Base-by-base conservation (phyloP, 2,329 filamentous ascomycete genomes). In the Colletotrichum paranaense region DNA sequence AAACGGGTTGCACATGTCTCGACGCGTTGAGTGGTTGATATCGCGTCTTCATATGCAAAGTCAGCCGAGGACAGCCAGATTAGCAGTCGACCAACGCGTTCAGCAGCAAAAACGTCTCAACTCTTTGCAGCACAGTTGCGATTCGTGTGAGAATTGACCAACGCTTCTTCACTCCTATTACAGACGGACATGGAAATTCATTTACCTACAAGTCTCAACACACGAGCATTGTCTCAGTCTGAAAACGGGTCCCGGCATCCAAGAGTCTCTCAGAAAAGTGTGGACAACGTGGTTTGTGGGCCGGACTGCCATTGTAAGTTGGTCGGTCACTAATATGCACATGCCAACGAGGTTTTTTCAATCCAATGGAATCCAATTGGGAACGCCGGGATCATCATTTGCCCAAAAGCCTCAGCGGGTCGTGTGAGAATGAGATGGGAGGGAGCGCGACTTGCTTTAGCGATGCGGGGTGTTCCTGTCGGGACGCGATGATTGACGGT, bases 381-480 rank as follows among this genome's bases (percentile, higher is more conserved):
- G 62, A 71, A 64, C 24, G 71, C 60, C 71, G 49, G 56, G 46
- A 66, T 62, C 49, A 42, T 73, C 19, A 19, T 46, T 19, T 62
- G 46, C 46, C 46, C 67, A 62, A 65, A 62, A 71, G 62, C 60
- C 67, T 73, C 67, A 35, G 71, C 71, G 67, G 71, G 67, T 70
- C 62, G 66, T 73, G 24, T 57, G 60, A 64, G 70, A 42, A 56
- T 7, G 62, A 64, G 42, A 16, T 19, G 4, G n/a, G 19, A 24
- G 59, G n/a, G 56, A 66, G 62, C 71, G 71, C 71, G 71, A 73
- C 71, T 60, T 73, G 71, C 59, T 55, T 73, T 71, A 73, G 71
- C 56, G 60, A 73, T 71, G 67, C 60, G 67, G 71, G 62, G 71
- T 65, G 49, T 42, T 42, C 14, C 14, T 19, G 38, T 59, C 42